phyloP scores from a whole-genome alignment of 2,329 filamentous ascomycete genomes.

The Xylaria sp. region DNA sequence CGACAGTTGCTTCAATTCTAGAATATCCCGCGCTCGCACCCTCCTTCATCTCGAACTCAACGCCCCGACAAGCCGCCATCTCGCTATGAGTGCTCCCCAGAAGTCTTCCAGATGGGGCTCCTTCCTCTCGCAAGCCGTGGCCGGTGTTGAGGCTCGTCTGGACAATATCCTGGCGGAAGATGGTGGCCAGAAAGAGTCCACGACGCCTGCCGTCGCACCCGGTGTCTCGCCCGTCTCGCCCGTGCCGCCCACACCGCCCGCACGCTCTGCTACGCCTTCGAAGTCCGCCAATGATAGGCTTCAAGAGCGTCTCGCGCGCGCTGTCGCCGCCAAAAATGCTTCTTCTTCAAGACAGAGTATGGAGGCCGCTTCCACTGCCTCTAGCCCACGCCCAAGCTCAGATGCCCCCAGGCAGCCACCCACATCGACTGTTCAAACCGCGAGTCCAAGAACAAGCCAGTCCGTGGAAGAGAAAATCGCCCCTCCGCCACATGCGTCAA shows the following conservation, averaged over 20 bases:
- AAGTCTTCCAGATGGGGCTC: slow-evolving; percentile 77
- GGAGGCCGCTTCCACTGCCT: slow-evolving; percentile 49
- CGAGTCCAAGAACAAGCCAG: slow-evolving; percentile 38
- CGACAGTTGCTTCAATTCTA: slow-evolving; percentile 13
- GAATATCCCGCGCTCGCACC: slow-evolving; percentile 18
- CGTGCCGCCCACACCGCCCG: slow-evolving; percentile 40
- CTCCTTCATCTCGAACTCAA: slow-evolving; percentile 16
- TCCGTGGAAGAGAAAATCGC: slow-evolving; percentile 39
- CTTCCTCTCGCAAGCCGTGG: slow-evolving; percentile 89
- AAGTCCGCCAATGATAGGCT: slow-evolving; percentile 82
- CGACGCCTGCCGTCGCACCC: slow-evolving; percentile 45
- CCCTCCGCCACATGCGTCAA: slow-evolving; percentile 3
- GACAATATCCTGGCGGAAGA: slow-evolving; percentile 92
- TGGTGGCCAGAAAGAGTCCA: slow-evolving; percentile 59
- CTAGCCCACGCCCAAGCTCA: slow-evolving; percentile 57
- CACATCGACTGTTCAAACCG: slow-evolving; percentile 22
- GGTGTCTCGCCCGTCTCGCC: slow-evolving; percentile 32
- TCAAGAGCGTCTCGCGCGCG: slow-evolving; percentile 89
- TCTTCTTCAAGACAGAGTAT: slow-evolving; percentile 56
- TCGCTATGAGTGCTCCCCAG: slow-evolving; percentile 60
- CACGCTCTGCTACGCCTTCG: slow-evolving; percentile 58
- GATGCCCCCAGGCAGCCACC: slow-evolving; percentile 48
- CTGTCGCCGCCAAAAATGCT: slow-evolving; percentile 77
- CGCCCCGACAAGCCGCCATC: slow-evolving; percentile 19
- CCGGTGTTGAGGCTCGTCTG: slow-evolving; percentile 90